Conservation (phyloP, 2,329 filamentous ascomycete genomes). For the Juglanconis sp. region DNA sequence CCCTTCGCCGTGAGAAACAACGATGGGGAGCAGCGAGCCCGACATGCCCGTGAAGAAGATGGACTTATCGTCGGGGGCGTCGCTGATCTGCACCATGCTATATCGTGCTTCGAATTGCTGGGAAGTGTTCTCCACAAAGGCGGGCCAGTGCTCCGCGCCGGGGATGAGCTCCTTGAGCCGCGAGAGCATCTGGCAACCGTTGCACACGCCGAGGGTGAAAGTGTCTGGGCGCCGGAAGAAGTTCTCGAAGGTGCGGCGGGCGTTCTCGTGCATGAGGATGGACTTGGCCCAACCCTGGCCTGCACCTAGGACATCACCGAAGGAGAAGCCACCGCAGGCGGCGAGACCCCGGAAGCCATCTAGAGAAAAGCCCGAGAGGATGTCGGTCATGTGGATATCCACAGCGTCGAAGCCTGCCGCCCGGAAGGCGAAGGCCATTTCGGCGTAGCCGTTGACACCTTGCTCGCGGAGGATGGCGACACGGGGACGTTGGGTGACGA, state of each 20-base stretch:
- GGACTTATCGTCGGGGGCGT: slow-evolving; percentile 54
- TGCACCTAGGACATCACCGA: slow-evolving; percentile 83
- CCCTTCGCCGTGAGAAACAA: slow-evolving; percentile 88
- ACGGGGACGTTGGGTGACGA: slow-evolving; percentile 60
- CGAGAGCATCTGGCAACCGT: slow-evolving; percentile 93
- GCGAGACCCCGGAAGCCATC: slow-evolving; percentile 82
- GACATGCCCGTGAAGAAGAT: slow-evolving; percentile 91
- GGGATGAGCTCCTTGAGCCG: slow-evolving; percentile 82
- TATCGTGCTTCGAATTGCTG: slow-evolving; percentile 89
- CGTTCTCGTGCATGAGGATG: slow-evolving; percentile 78
- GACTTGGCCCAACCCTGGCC: slow-evolving; percentile 95
- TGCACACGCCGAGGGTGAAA: slow-evolving; percentile 91
- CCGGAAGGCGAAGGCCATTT: slow-evolving; percentile 96
- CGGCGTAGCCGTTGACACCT: slow-evolving; percentile 92
- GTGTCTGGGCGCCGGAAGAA: slow-evolving; percentile 91
- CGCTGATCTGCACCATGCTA: slow-evolving; percentile 74
- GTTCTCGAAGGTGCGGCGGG: slow-evolving; percentile 70
- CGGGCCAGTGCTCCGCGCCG: slow-evolving; percentile 79
- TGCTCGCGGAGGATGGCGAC: slow-evolving; percentile 95
- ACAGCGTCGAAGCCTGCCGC: slow-evolving; percentile 87
- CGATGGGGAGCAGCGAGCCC: slow-evolving; percentile 77
- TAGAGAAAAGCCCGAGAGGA: slow-evolving; percentile 76
- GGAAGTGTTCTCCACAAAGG: slow-evolving; percentile 78
- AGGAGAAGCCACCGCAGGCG: slow-evolving; percentile 95
- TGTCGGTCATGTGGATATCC: slow-evolving; percentile 95